Conservation (phyloP, 2,329 filamentous ascomycete genomes). For the Pezicula carpinea region DNA sequence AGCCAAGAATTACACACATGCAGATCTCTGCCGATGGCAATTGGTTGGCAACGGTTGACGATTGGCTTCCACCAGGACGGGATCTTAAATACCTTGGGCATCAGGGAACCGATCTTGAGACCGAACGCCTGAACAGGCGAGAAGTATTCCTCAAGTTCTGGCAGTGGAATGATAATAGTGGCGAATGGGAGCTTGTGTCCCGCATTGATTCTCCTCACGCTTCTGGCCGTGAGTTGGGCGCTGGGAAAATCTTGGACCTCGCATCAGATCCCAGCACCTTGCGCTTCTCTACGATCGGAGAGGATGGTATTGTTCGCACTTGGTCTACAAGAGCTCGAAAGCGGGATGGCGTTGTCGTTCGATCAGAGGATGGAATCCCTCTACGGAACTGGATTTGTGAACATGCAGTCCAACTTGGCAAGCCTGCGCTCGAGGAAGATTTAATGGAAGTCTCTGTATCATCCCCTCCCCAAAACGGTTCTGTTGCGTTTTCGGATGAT, state of each 20-base stretch:
- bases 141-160: slow-evolving; percentile 92
- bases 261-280: slow-evolving; percentile 62
- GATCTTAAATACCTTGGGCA: slow-evolving; percentile 60
- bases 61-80: slow-evolving; percentile 72
- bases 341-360: slow-evolving; percentile 62
- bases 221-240: slow-evolving; percentile 44
- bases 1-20: slow-evolving; percentile 73
- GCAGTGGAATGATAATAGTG: slow-evolving; percentile 55
- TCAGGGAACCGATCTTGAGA: slow-evolving; percentile 37
- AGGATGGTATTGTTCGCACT: slow-evolving; percentile 71
- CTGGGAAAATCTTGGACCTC: slow-evolving; percentile 64
- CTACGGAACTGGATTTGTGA: slow-evolving; percentile 73
- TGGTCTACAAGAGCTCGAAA: slow-evolving; percentile 74
- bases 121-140: slow-evolving; percentile 46
- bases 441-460: slow-evolving; percentile 19
- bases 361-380: slow-evolving; percentile 51
- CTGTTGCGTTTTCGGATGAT: slow-evolving; percentile 75
- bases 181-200: slow-evolving; percentile 70
- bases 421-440: slow-evolving; percentile 29
- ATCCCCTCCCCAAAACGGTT: slow-evolving; percentile 41
- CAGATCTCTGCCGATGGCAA: slow-evolving; percentile 74
- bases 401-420: slow-evolving; percentile 47
- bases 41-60: slow-evolving; percentile 89
- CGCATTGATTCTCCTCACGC: slow-evolving; percentile 80
- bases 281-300: slow-evolving; percentile 80